phyloP scores from a whole-genome alignment of 352 stramenopile species.

The Pythium aristosporum region DNA sequence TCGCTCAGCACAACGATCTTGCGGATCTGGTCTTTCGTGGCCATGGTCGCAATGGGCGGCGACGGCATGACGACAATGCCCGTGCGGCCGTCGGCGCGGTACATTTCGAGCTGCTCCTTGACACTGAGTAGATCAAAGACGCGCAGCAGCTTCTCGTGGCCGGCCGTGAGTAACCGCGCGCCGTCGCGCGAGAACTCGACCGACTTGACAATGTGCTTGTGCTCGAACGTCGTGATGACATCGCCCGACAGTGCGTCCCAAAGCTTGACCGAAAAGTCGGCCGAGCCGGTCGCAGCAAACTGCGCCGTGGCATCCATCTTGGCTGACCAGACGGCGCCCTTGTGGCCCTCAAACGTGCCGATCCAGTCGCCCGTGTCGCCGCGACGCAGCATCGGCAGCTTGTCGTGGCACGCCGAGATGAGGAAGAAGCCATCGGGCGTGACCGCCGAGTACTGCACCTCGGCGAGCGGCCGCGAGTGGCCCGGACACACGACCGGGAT shows the following conservation, averaged over 20 bases:
- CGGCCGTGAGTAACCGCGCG: slow-evolving; percentile 86
- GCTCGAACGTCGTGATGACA: slow-evolving; percentile 90
- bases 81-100: slow-evolving; percentile 57
- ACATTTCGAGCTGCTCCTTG: slow-evolving; percentile 61
- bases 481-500: slow-evolving; percentile 87
- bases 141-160: slow-evolving; percentile 94
- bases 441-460: slow-evolving; percentile 70
- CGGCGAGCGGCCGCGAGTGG: slow-evolving; percentile 76
- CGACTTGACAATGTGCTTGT: slow-evolving; percentile 97
- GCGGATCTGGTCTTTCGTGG: slow-evolving; percentile 67
- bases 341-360: slow-evolving; percentile 96
- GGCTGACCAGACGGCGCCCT: slow-evolving; percentile 92
- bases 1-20: slow-evolving; percentile 73
- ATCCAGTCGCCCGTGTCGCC: slow-evolving; percentile 93
- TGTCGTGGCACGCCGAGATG: slow-evolving; percentile 86
- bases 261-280: slow-evolving; percentile 95
- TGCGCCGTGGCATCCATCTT: slow-evolving; percentile 84
- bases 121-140: slow-evolving; percentile 85
- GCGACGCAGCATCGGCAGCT: slow-evolving; percentile 86
- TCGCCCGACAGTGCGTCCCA: slow-evolving; percentile 97
- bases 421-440: slow-evolving; percentile 61
- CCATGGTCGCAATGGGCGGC: slow-evolving; percentile 52
- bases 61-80: slow-evolving; percentile 57
- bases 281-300: slow-evolving; percentile 89
- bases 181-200: slow-evolving; percentile 92